Evolutionary conservation across 1,139 yeast species (phyloP), one percentile per base, ranked within the genome.

Genomic region (Yamadazyma kanchanaburiensis): DNA sequence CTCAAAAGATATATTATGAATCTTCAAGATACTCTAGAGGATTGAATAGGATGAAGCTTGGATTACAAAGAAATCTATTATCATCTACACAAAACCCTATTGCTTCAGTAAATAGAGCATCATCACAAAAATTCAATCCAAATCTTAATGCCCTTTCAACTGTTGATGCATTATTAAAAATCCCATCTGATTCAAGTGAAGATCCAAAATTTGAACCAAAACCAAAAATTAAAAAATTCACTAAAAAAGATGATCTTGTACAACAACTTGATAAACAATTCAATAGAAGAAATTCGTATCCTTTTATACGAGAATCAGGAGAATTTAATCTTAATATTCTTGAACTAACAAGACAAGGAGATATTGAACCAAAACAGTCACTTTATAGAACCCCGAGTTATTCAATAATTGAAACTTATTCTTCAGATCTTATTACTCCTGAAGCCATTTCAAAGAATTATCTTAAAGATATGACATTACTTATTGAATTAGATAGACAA

Each of bases 201-300:
- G 30, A 26, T 10, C 17, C 17, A 4, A 25, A 30, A 17, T n/a
- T n/a, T n/a, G 20, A 18, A 10, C 20, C 20, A 7, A 7, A 18
- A 10, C 20, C 20, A 7, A 18, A 7, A 10, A 8, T 8, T 10
- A 7, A 7, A 10, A 8, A 10, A 8, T 7, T 8, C 9, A 21
- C 12, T 11, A 13, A 12, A n/a, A 12, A 22, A 12, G 12, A 27
- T 14, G 29, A 25, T 9, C 14, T 17, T 11, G 23, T 29, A 11
- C 13, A 9, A 9, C 19, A 28, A 13, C 29, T 53, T 19, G 33
- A 48, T 25, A 25, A 20, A 13, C 23, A 49, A 10, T 46, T 70
- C 34, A 60, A 63, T 30, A 49, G 79, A 37, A 54, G 80, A 30
- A 56, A 58, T 31, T 72, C 80, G 1, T 63, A 40, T 30, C 80